Percentiles rank a stretch among this genome's conserved stretches.
phyloP scores from a whole-genome alignment of 2,329 filamentous ascomycete genomes.

The Phialophora verrucosa region DNA sequence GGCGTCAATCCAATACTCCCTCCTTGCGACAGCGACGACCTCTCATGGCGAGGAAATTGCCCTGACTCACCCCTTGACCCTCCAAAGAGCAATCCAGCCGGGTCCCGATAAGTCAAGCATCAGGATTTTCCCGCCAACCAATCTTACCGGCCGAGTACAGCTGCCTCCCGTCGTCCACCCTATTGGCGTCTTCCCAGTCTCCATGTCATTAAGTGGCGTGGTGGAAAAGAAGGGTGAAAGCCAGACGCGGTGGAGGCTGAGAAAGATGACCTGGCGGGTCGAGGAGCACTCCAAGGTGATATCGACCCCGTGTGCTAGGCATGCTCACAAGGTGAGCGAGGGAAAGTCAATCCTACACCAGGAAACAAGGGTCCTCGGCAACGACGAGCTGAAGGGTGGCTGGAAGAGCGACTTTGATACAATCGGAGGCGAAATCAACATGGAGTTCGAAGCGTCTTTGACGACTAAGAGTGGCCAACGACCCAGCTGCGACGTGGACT shows the following conservation, averaged over 20 bases:
- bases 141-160: conserved; percentile 83
- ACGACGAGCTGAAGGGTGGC: conserved; percentile 79
- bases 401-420: conserved; percentile 83
- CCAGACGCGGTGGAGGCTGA: conserved; percentile 84
- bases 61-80: conserved; percentile 70
- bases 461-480: conserved; percentile 60
- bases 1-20: conserved; percentile 76
- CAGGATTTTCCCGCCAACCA: conserved; percentile 94
- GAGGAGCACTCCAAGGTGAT: conserved; percentile 84
- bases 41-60: conserved; percentile 67
- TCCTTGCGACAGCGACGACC: conserved; percentile 70
- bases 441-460: conserved; percentile 74
- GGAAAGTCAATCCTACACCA: conserved; percentile 75
- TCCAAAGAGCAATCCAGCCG: conserved; percentile 80
- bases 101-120: conserved; percentile 85
- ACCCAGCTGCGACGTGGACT: conserved; percentile 78
- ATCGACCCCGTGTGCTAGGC: conserved; percentile 79
- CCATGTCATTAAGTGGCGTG: conserved; percentile 84
- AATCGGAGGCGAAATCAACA: conserved; percentile 75
- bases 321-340: conserved; percentile 68
- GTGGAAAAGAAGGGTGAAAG: conserved; percentile 71
- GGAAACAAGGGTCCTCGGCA: conserved; percentile 77
- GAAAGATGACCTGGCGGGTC: conserved; percentile 90
- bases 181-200: conserved; percentile 78
- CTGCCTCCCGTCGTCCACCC: conserved; percentile 85